Conservation (phyloP, 306 rosid genomes). For the Begonia loranthoides region DNA sequence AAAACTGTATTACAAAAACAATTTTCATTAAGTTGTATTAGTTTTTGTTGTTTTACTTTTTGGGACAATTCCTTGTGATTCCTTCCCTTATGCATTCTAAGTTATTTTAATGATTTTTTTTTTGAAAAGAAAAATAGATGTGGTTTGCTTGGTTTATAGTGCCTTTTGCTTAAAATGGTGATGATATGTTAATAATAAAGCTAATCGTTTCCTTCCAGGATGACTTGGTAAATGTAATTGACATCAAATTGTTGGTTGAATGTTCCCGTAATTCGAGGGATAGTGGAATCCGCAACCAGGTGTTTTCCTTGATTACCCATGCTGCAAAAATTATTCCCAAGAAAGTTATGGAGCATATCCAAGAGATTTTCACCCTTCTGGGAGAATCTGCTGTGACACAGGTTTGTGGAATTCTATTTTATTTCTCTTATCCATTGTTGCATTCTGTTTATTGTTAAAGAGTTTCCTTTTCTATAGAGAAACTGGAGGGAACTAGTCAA, state of each 20-base stretch:
- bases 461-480: too few species aligned
- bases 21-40: too few species aligned
- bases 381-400: slow-evolving; percentile 71
- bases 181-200: neutral
- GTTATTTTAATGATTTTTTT: too few species aligned
- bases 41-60: too few species aligned
- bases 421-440: too few species aligned
- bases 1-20: too few species aligned
- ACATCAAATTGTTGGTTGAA: slow-evolving; percentile 45
- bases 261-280: slow-evolving; percentile 39
- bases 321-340: slow-evolving; percentile 49
- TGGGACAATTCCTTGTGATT: too few species aligned
- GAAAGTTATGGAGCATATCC: slow-evolving; percentile 43
- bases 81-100: too few species aligned
- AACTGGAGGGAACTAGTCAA: too few species aligned
- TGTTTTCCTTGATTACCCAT: slow-evolving; percentile 52
- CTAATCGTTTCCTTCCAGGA: slow-evolving; percentile 22
- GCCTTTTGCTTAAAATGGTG: neutral
- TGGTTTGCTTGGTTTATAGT: too few species aligned
- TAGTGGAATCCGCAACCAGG: slow-evolving; percentile 60
- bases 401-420: slow-evolving; percentile 26
- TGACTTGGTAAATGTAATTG: slow-evolving; percentile 20
- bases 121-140: too few species aligned
- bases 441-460: too few species aligned
- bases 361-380: slow-evolving; percentile 47